Evolutionary conservation across 1,284 basidiomycete species (phyloP).

Genomic region (Fomitiporia mediterranea): DNA sequence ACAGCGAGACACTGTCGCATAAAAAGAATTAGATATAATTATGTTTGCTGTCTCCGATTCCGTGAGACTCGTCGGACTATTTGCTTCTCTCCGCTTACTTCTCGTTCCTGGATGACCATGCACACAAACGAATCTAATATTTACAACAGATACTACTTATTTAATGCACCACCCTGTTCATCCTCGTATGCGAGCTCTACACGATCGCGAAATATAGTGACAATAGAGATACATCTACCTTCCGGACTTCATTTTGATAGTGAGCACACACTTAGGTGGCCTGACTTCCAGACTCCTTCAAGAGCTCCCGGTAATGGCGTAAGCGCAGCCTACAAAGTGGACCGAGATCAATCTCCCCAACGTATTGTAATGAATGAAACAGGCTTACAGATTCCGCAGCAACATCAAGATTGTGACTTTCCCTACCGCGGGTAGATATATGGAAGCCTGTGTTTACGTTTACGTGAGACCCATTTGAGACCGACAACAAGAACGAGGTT

Average conservation of each 20-base stretch:
- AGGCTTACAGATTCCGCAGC: conserved; percentile 81
- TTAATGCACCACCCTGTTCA: conserved; percentile 6
- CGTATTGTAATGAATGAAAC: conserved; percentile 5
- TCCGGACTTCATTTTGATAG: too few species aligned
- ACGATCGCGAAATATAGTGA: background rate
- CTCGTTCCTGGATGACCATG: background rate
- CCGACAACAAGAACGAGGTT: background rate
- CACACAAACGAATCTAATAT: conserved; percentile 2
- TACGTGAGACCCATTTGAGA: too few species aligned
- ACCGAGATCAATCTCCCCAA: conserved; percentile 2
- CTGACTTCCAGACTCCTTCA: conserved; percentile 19
- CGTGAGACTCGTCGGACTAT: background rate
- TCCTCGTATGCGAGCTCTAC: background rate
- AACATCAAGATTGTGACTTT: conserved; percentile 98
- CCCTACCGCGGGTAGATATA: conserved; percentile 92
- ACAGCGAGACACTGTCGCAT: background rate
- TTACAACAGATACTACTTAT: conserved; percentile 8
- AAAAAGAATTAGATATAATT: background rate
- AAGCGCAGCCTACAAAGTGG: conserved; percentile 56
- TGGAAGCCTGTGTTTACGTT: conserved; percentile 75
- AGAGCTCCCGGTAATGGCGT: conserved; percentile 57
- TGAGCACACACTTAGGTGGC: too few species aligned
- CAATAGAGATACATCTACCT: too few species aligned
- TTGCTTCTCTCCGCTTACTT: background rate
- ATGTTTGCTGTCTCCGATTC: too few species aligned